These are phyloP conservation scores for Croton laevigatus DNA, from an alignment of 441 rosid species.

Conservation along the genomic window DNA sequence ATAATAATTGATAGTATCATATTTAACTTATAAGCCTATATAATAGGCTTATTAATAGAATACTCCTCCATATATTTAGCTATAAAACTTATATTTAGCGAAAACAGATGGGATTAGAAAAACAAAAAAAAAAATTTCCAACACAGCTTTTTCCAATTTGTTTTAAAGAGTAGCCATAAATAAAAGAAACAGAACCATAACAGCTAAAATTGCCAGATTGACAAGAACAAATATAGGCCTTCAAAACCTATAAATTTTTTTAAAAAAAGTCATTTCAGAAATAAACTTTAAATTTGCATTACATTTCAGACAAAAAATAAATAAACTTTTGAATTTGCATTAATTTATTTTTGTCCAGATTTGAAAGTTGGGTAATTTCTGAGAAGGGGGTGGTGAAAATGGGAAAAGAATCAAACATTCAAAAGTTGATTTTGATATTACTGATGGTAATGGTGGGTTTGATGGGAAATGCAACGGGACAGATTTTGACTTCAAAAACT, in stretches of 20 bases:
- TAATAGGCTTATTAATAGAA: background rate
- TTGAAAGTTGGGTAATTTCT: background rate
- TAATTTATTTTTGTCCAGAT: background rate
- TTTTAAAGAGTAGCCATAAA: too few species aligned
- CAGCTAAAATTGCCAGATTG: background rate
- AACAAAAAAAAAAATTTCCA: background rate
- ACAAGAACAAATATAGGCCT: too few species aligned
- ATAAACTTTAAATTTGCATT: too few species aligned
- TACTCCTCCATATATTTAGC: background rate
- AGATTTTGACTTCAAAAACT: too few species aligned
- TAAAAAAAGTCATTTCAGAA: too few species aligned
- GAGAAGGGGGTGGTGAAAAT: background rate
- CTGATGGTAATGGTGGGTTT: constrained; percentile 3
- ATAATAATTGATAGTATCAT: background rate
- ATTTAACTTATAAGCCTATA: background rate
- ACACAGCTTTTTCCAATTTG: too few species aligned
- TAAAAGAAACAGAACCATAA: background rate
- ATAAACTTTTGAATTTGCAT: too few species aligned
- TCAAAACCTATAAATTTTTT: background rate
- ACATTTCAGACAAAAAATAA: too few species aligned
- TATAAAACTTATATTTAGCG: too few species aligned
- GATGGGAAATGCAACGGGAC: constrained; percentile 15
- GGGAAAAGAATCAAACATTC: background rate
- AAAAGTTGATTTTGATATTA: background rate
- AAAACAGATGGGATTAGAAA: too few species aligned